Evolutionary conservation across 1,284 basidiomycete species (phyloP).

Genomic region (Pseudozyma sp.): DNA sequence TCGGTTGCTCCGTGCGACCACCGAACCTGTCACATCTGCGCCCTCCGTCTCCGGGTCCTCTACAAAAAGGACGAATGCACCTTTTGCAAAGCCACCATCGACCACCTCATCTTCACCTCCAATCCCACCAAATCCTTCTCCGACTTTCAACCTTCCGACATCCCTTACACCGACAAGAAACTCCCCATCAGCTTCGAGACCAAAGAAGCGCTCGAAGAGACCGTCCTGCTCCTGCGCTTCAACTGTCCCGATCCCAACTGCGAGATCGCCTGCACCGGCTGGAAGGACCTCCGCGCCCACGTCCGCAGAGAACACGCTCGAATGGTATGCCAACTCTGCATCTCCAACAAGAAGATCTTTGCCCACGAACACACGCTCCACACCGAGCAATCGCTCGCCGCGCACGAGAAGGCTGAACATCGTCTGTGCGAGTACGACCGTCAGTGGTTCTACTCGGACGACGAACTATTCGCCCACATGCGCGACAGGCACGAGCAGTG

Average conservation of each 20-base stretch:
- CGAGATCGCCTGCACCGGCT: slow-evolving; percentile 84
- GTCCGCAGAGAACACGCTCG: slow-evolving; percentile 80
- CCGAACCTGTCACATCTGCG: slow-evolving; percentile 90
- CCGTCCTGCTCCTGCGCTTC: slow-evolving; percentile 84
- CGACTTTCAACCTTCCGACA: slow-evolving; percentile 54
- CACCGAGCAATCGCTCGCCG: slow-evolving; percentile 76
- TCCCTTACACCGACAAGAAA: slow-evolving; percentile 63
- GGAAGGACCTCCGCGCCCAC: slow-evolving; percentile 88
- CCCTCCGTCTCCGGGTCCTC: slow-evolving; percentile 86
- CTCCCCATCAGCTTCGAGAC: slow-evolving; percentile 88
- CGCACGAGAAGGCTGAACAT: slow-evolving; percentile 82
- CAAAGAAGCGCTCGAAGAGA: slow-evolving; percentile 93
- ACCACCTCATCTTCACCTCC: slow-evolving; percentile 82
- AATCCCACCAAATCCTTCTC: slow-evolving; percentile 71
- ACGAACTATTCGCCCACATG: slow-evolving; percentile 95
- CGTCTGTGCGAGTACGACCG: slow-evolving; percentile 91
- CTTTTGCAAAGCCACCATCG: slow-evolving; percentile 93
- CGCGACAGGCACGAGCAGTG: slow-evolving; percentile 95
- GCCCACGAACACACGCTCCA: slow-evolving; percentile 93
- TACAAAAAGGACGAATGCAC: slow-evolving; percentile 90
- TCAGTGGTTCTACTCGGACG: slow-evolving; percentile 88
- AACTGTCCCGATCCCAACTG: slow-evolving; percentile 73
- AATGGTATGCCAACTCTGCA: slow-evolving; percentile 83
- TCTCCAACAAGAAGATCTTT: slow-evolving; percentile 91
- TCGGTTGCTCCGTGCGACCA: slow-evolving; percentile 91